These are phyloP conservation scores for Aspergillus sp. DNA, from an alignment of 2,329 filamentous ascomycete species.

Conservation along the genomic window DNA sequence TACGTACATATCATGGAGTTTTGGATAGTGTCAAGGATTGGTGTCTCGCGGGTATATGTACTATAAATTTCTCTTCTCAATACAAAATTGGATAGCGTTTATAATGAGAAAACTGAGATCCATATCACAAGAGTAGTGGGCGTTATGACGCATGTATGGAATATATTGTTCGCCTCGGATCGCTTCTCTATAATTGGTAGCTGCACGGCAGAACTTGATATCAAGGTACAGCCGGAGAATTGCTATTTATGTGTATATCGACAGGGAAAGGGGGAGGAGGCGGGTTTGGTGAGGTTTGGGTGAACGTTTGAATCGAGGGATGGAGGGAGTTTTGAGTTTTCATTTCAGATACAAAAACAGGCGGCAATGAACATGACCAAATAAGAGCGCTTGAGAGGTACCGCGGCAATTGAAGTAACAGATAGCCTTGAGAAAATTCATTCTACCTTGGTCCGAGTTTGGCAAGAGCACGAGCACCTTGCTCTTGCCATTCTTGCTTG, in stretches of 20 bases:
- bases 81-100: not conserved
- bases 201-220: slow-evolving; percentile 1
- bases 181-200: not conserved
- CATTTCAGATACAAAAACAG: slow-evolving; percentile 2
- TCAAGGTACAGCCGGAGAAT: not conserved
- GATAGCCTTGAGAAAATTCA: slow-evolving; percentile 15
- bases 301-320: slow-evolving; percentile 11
- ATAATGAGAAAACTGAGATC: not conserved
- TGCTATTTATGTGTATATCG: slow-evolving; percentile 14
- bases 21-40: not conserved
- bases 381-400: slow-evolving; percentile 1
- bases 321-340: slow-evolving; percentile 10
- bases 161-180: not conserved
- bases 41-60: not conserved
- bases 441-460: slow-evolving; percentile 84
- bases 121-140: not conserved
- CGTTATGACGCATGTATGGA: not conserved
- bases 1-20: not conserved
- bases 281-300: slow-evolving; percentile 17
- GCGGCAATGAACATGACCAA: not conserved
- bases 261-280: slow-evolving; percentile 5
- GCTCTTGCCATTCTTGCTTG: slow-evolving; percentile 95
- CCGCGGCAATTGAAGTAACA: not conserved
- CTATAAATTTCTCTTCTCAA: not conserved
- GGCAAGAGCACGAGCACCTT: slow-evolving; percentile 78